phyloP scores from a whole-genome alignment of 2,329 filamentous ascomycete species.

The Aspergillus novofumigatus region DNA sequence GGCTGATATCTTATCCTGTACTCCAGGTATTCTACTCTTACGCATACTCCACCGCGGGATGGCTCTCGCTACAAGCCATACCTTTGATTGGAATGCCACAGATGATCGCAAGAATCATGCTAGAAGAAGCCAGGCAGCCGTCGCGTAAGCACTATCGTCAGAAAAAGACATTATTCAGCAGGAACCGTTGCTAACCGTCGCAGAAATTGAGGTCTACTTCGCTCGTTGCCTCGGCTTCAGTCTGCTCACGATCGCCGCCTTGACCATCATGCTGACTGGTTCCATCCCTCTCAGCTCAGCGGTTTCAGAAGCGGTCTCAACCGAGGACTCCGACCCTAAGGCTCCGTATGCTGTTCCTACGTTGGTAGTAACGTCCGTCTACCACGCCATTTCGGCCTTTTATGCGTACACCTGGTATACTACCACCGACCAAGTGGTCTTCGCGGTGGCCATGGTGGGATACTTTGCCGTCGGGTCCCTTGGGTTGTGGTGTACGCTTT shows the following conservation, averaged over 20 bases:
- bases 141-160: slow-evolving; percentile 42
- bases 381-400: slow-evolving; percentile 60
- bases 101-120: slow-evolving; percentile 57
- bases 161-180: neutral
- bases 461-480: slow-evolving; percentile 56
- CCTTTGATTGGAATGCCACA: slow-evolving; percentile 58
- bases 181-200: neutral
- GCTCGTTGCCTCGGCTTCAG: slow-evolving; percentile 66
- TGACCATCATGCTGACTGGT: slow-evolving; percentile 67
- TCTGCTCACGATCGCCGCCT: slow-evolving; percentile 59
- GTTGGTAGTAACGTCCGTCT: slow-evolving; percentile 61
- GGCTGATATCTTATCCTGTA: slow-evolving; percentile 6
- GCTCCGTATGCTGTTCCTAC: slow-evolving; percentile 64
- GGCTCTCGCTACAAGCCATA: slow-evolving; percentile 44
- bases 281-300: slow-evolving; percentile 61
- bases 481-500: slow-evolving; percentile 62
- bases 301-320: slow-evolving; percentile 37
- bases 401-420: slow-evolving; percentile 67
- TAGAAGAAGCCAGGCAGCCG: slow-evolving; percentile 53
- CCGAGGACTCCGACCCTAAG: slow-evolving; percentile 44
- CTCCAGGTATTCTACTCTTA: slow-evolving; percentile 43
- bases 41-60: slow-evolving; percentile 42
- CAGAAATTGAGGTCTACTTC: slow-evolving; percentile 68
- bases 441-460: slow-evolving; percentile 57
- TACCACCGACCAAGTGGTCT: slow-evolving; percentile 52